A percentile compares a stretch with the other conserved stretches of the same genome.
phyloP scores from a whole-genome alignment of 192 early-diverging fungal genomes.

The Endogone sp. region DNA sequence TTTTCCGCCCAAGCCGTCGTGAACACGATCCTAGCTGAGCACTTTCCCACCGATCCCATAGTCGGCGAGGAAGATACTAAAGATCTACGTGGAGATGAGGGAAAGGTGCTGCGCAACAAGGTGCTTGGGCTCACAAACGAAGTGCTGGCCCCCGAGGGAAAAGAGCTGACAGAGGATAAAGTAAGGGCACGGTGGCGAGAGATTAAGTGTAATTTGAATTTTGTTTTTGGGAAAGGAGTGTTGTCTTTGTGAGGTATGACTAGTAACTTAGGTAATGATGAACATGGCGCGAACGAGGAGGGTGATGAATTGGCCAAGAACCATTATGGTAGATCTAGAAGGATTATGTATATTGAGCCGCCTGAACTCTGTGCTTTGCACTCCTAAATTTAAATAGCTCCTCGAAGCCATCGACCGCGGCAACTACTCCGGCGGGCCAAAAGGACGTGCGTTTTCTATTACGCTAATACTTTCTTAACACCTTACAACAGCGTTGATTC shows the following conservation, averaged over 20 bases:
- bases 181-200: slow-evolving; percentile 31
- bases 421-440: slow-evolving; percentile 70
- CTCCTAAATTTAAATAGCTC: slow-evolving; percentile 50
- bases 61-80: slow-evolving; percentile 95
- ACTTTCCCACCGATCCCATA: slow-evolving; percentile 87
- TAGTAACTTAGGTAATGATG: too few relatives aligned
- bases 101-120: slow-evolving; percentile 61
- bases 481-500: too few relatives aligned
- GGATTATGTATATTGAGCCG: not conserved
- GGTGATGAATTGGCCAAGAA: too few relatives aligned
- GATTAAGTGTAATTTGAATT: not conserved
- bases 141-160: slow-evolving; percentile 37
- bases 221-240: too few relatives aligned
- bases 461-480: too few relatives aligned
- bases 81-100: slow-evolving; percentile 73
- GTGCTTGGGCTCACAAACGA: slow-evolving; percentile 81
- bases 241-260: too few relatives aligned
- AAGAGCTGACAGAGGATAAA: slow-evolving; percentile 59
- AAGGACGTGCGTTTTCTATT: slow-evolving; percentile 51
- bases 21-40: slow-evolving; percentile 68
- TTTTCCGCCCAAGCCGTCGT: slow-evolving; percentile 95
- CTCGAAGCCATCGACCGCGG: slow-evolving; percentile 89
- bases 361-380: too few relatives aligned
- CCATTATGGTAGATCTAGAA: too few relatives aligned
- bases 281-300: too few relatives aligned